A percentile compares a stretch with the other conserved stretches of the same genome.
phyloP scores from a whole-genome alignment of 371 early-diverging fungal species.

The Massospora cicadina region DNA sequence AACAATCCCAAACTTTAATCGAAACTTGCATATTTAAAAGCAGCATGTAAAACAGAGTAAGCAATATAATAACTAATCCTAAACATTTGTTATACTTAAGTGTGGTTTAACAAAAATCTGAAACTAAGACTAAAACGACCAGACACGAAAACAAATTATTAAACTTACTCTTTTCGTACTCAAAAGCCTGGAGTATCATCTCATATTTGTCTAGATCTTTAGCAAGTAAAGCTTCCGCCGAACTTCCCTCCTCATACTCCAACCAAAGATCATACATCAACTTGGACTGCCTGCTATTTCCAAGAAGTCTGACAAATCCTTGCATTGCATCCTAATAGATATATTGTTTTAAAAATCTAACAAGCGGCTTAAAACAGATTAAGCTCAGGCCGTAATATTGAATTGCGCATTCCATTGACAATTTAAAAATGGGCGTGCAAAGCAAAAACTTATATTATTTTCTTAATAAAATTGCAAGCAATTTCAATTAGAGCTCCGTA shows the following conservation, averaged over 20 bases:
- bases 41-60: background rate
- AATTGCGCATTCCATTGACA: too few species aligned
- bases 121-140: background rate
- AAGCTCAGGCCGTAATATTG: too few species aligned
- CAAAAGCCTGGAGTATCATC: constrained; percentile 82
- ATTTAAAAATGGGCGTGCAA: too few species aligned
- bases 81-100: too few species aligned
- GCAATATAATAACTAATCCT: too few species aligned
- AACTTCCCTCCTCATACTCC: constrained; percentile 68
- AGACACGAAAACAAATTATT: background rate
- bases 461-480: too few species aligned
- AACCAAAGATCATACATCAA: constrained; percentile 64
- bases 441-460: too few species aligned
- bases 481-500: constrained; percentile 5
- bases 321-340: constrained; percentile 40
- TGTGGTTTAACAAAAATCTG: background rate
- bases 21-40: background rate
- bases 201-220: constrained; percentile 90
- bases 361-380: too few species aligned
- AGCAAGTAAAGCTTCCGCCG: constrained; percentile 63
- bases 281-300: constrained; percentile 29
- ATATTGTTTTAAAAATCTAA: background rate
- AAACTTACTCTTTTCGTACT: constrained; percentile 72
- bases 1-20: constrained; percentile 28
- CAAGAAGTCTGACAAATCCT: constrained; percentile 35